Percentiles rank a stretch among this genome's conserved stretches.
These are phyloP conservation scores for Pichia inconspicua DNA, from an alignment of 1,139 yeast genomes.

Conservation along the genomic window DNA sequence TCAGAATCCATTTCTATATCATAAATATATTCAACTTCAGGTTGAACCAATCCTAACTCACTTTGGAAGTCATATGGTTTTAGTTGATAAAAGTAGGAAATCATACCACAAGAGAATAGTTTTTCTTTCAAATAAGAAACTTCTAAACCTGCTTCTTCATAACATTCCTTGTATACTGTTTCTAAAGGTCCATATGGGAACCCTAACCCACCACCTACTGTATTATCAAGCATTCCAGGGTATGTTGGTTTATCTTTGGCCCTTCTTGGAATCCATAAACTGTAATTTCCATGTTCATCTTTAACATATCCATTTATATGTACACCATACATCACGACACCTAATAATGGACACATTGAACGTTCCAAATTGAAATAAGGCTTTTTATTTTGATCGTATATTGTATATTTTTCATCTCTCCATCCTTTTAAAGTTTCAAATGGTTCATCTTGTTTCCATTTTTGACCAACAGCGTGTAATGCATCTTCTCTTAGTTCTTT, in stretches of 20 bases:
- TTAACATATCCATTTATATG: slow-evolving; percentile 77
- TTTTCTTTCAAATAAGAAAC: slow-evolving; percentile 41
- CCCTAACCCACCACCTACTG: slow-evolving; percentile 93
- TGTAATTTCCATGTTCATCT: slow-evolving; percentile 33
- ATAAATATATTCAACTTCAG: slow-evolving; percentile 77
- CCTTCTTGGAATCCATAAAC: slow-evolving; percentile 82
- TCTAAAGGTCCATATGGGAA: slow-evolving; percentile 69
- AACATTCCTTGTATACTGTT: slow-evolving; percentile 77
- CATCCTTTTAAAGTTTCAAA: slow-evolving; percentile 60
- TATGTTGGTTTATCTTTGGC: slow-evolving; percentile 72
- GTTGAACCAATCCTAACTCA: slow-evolving; percentile 60
- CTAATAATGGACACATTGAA: slow-evolving; percentile 71
- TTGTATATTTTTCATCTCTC: slow-evolving; percentile 77
- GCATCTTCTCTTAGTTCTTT: slow-evolving; percentile 40
- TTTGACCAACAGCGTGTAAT: slow-evolving; percentile 37
- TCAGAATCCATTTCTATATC: slow-evolving; percentile 54
- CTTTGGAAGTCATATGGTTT: slow-evolving; percentile 25
- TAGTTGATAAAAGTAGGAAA: slow-evolving; percentile 54
- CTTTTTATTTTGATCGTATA: slow-evolving; percentile 45
- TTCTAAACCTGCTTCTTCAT: slow-evolving; percentile 82
- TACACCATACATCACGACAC: slow-evolving; percentile 84
- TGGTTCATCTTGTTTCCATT: slow-evolving; percentile 34
- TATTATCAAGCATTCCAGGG: slow-evolving; percentile 87
- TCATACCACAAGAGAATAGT: slow-evolving; percentile 51
- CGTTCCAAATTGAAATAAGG: slow-evolving; percentile 73